A percentile compares a stretch with the other conserved stretches of the same genome.
phyloP scores from a whole-genome alignment of 192 early-diverging fungal genomes.

The Funneliformis geosporum region DNA sequence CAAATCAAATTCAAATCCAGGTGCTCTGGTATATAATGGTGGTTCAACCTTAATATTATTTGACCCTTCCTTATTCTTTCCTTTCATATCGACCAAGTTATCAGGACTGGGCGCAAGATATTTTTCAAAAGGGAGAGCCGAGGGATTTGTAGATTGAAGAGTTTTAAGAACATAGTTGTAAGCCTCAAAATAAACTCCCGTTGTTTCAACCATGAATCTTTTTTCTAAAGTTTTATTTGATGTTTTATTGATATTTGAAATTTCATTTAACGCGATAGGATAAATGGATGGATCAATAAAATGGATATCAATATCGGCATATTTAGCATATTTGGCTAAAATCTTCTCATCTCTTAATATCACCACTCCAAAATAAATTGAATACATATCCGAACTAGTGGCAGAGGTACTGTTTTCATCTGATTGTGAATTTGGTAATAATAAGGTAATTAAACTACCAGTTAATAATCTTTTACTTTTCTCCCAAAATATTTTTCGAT shows the following conservation, averaged over 20 bases:
- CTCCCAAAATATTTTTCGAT: constrained; percentile 48
- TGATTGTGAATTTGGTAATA: constrained; percentile 24
- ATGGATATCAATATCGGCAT: constrained; percentile 34
- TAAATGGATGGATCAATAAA: constrained; percentile 38
- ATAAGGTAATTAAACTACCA: constrained; percentile 48
- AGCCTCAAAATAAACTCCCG: constrained; percentile 39
- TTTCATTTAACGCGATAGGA: constrained; percentile 28
- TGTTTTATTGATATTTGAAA: not conserved
- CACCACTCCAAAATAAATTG: constrained; percentile 40
- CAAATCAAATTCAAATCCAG: constrained; percentile 32
- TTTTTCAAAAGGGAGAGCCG: no score
- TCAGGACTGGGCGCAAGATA: no score
- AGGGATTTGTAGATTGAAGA: not conserved
- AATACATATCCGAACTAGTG: not conserved
- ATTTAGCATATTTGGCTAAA: constrained; percentile 29
- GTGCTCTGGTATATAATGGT: constrained; percentile 30
- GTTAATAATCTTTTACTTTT: constrained; percentile 43
- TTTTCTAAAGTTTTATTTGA: not conserved
- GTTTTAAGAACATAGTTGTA: constrained; percentile 43
- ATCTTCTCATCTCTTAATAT: constrained; percentile 32
- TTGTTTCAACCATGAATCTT: constrained; percentile 41
- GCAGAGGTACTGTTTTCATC: no score
- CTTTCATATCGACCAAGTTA: no score
- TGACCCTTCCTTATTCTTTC: no score
- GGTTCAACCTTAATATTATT: not conserved